These are phyloP conservation scores for Piloderma croceum DNA, from an alignment of 768 basidiomycete genomes.

Conservation along the genomic window DNA sequence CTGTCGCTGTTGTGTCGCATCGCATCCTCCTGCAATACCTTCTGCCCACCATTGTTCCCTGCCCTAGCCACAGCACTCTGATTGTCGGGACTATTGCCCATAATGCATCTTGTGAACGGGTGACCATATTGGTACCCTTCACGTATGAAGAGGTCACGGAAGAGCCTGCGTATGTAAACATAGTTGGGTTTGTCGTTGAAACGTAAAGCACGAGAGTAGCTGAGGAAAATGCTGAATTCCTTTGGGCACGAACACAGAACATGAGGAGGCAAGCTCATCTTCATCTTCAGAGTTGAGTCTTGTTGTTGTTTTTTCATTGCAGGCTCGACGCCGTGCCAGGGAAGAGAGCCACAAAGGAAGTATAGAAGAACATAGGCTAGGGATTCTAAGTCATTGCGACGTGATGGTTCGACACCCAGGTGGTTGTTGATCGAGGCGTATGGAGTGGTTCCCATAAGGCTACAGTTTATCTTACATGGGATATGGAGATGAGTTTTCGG, in stretches of 20 bases:
- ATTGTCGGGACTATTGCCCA: too few species aligned
- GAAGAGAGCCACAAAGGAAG: slow-evolving; percentile 96
- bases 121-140: slow-evolving; percentile 99
- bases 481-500: slow-evolving; percentile 99
- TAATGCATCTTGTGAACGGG: too few species aligned
- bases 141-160: slow-evolving; percentile 95
- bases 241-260: slow-evolving; percentile 97
- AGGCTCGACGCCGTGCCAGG: slow-evolving; percentile 99
- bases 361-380: slow-evolving; percentile 99
- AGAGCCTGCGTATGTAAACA: slow-evolving; percentile 97
- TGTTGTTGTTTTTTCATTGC: slow-evolving; percentile 99
- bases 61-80: too few species aligned
- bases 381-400: slow-evolving; percentile 96
- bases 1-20: too few species aligned
- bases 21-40: too few species aligned
- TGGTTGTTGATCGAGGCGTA: slow-evolving; percentile 99
- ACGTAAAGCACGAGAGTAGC: slow-evolving; percentile 97
- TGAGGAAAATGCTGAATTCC: slow-evolving; percentile 98
- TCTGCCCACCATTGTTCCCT: too few species aligned
- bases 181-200: slow-evolving; percentile 99
- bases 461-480: slow-evolving; percentile 99
- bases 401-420: slow-evolving; percentile 95
- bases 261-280: slow-evolving; percentile 98
- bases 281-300: slow-evolving; percentile 99
- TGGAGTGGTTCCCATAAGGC: slow-evolving; percentile 95